These are phyloP conservation scores for Rehmannia glutinosa DNA, from an alignment of 257 asterid species.

Conservation along the genomic window DNA sequence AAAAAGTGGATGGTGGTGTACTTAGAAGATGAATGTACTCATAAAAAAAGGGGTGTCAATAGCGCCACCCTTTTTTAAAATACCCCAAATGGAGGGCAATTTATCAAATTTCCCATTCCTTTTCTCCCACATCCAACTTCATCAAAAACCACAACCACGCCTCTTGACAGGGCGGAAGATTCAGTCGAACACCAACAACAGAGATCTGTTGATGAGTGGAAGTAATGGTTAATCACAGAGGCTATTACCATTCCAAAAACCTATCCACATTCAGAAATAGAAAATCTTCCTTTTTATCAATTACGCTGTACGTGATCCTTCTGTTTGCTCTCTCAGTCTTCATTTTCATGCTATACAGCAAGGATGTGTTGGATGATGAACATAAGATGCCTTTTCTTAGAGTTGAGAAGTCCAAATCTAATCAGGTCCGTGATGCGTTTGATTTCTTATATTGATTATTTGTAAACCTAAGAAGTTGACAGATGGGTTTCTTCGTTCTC, in stretches of 20 bases:
- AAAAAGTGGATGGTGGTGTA: no score
- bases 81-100: no score
- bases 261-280: constrained; percentile 27
- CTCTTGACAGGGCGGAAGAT: no score
- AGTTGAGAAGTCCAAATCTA: constrained; percentile 27
- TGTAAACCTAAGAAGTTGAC: not conserved
- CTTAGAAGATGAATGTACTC: no score
- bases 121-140: not conserved
- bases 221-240: constrained; percentile 44
- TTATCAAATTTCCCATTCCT: no score
- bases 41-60: no score
- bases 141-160: not conserved
- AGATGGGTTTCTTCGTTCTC: not conserved
- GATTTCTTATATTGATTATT: not conserved
- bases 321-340: constrained; percentile 58
- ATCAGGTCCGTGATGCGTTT: constrained; percentile 31
- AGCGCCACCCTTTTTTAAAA: no score
- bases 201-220: constrained; percentile 21
- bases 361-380: constrained; percentile 55
- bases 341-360: constrained; percentile 54
- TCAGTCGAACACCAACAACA: no score
- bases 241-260: constrained; percentile 27
- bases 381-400: constrained; percentile 28
- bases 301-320: constrained; percentile 44
- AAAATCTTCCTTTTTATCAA: constrained; percentile 44